A percentile compares a stretch with the other conserved stretches of the same genome.
phyloP scores from a whole-genome alignment of 2,329 filamentous ascomycete genomes.

The Pyricularia pennisetigena region DNA sequence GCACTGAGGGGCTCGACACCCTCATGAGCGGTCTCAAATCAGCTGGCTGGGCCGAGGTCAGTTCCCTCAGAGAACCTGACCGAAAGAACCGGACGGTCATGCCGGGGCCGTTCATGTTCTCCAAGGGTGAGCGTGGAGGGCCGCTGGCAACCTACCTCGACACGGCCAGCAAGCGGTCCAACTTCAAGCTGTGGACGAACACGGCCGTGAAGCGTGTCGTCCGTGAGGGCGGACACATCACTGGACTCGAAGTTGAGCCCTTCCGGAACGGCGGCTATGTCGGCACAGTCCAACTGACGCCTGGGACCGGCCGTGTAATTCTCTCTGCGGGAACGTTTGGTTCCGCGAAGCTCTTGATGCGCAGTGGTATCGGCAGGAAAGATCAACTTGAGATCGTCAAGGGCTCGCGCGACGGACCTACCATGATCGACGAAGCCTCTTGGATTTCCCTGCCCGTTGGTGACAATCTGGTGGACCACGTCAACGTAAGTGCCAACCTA shows the following conservation, averaged over 20 bases:
- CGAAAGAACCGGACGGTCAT: constrained; percentile 52
- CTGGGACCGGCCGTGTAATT: constrained; percentile 47
- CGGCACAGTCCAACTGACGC: constrained; percentile 46
- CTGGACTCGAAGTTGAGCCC: constrained; percentile 57
- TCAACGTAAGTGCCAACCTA: constrained; percentile 20
- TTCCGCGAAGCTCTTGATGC: constrained; percentile 50
- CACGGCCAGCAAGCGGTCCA: constrained; percentile 41
- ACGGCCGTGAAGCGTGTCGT: constrained; percentile 59
- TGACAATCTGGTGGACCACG: constrained; percentile 36
- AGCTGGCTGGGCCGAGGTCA: constrained; percentile 52
- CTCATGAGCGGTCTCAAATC: constrained; percentile 42
- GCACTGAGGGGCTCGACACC: constrained; percentile 50
- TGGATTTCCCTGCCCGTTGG: constrained; percentile 41
- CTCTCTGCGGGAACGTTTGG: constrained; percentile 53
- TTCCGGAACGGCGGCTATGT: constrained; percentile 37
- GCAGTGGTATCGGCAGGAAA: constrained; percentile 52
- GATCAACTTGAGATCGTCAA: constrained; percentile 37
- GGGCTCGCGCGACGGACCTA: constrained; percentile 28
- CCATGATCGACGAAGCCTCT: constrained; percentile 30
- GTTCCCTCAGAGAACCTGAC: constrained; percentile 43
- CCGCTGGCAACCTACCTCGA: constrained; percentile 58
- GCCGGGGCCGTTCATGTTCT: constrained; percentile 53
- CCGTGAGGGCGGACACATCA: constrained; percentile 49
- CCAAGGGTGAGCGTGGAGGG: constrained; percentile 50
- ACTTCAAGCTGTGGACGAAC: constrained; percentile 58